phyloP scores from a whole-genome alignment of 1,284 basidiomycete genomes.

The Tylopilus sp. region DNA sequence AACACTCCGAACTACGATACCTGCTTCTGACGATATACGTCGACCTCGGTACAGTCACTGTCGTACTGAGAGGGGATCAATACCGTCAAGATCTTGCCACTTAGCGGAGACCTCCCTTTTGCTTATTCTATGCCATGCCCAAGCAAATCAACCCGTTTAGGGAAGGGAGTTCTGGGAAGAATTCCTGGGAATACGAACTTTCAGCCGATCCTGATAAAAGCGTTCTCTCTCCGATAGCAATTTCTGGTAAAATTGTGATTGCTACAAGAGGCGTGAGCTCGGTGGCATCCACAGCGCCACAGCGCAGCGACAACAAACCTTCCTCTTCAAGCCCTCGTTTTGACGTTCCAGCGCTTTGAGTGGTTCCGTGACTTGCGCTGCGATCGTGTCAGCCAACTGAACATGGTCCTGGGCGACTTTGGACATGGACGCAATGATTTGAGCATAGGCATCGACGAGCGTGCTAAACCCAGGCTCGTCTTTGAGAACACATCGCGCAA shows the following conservation, averaged over 20 bases:
- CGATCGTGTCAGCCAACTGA: constrained; percentile 59
- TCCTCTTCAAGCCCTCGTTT: constrained; percentile 66
- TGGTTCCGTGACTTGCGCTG: constrained; percentile 59
- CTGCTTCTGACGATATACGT: constrained; percentile 72
- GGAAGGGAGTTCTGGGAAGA: neutral
- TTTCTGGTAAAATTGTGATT: constrained; percentile 68
- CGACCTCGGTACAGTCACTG: constrained; percentile 69
- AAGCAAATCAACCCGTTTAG: constrained; percentile 8
- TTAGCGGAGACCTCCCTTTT: constrained; percentile 48
- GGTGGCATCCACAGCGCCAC: constrained; percentile 4
- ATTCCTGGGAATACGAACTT: constrained; percentile 44
- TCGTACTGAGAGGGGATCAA: constrained; percentile 54
- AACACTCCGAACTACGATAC: constrained; percentile 34
- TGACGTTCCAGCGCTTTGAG: constrained; percentile 56
- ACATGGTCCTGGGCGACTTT: constrained; percentile 66
- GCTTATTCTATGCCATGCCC: constrained; percentile 53
- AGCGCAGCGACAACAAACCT: constrained; percentile 37
- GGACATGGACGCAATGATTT: constrained; percentile 58
- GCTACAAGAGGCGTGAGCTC: constrained; percentile 37
- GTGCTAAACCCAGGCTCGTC: constrained; percentile 45
- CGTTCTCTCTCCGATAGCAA: constrained; percentile 67
- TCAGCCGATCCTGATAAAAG: constrained; percentile 61
- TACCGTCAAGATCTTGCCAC: constrained; percentile 1
- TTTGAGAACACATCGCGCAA: constrained; percentile 13
- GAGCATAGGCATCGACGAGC: constrained; percentile 60